Evolutionary conservation across 2,329 filamentous ascomycete genomes (phyloP).

Genomic region (Pezizomycotina sp.): DNA sequence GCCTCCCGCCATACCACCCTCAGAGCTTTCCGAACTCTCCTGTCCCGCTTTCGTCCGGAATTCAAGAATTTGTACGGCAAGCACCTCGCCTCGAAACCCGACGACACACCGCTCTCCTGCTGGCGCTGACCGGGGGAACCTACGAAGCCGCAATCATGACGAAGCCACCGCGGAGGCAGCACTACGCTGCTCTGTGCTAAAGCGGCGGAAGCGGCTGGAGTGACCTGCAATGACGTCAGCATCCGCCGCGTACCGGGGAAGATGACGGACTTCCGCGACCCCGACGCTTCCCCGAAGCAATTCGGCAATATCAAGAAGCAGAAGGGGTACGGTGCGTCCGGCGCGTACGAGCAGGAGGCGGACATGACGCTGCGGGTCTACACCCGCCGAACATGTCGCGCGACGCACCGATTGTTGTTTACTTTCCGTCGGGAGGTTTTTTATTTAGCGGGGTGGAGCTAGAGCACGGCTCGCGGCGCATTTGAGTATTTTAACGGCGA

Average conservation of each 20-base stretch:
- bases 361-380: constrained; percentile 4
- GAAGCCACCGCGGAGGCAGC: not conserved
- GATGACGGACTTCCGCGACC: not conserved
- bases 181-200: constrained; percentile 4
- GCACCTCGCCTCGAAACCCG: constrained; percentile 2
- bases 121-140: constrained; percentile 2
- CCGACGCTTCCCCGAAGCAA: not conserved
- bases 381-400: constrained; percentile 1
- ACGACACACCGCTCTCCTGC: not conserved
- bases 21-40: too few species aligned
- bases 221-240: constrained; percentile 5
- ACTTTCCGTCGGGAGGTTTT: constrained; percentile 11
- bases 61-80: constrained; percentile 4
- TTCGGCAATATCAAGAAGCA: not conserved
- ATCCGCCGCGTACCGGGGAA: not conserved
- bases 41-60: not conserved
- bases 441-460: constrained; percentile 2
- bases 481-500: constrained; percentile 6
- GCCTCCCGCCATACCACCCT: too few species aligned
- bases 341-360: too few species aligned
- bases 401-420: constrained; percentile 10
- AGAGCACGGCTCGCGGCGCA: constrained; percentile 9
- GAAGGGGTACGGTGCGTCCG: too few species aligned
- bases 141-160: constrained; percentile 4
- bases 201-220: constrained; percentile 10